Conservation (phyloP, 805 yeast species). For the Candida chilensis region DNA sequence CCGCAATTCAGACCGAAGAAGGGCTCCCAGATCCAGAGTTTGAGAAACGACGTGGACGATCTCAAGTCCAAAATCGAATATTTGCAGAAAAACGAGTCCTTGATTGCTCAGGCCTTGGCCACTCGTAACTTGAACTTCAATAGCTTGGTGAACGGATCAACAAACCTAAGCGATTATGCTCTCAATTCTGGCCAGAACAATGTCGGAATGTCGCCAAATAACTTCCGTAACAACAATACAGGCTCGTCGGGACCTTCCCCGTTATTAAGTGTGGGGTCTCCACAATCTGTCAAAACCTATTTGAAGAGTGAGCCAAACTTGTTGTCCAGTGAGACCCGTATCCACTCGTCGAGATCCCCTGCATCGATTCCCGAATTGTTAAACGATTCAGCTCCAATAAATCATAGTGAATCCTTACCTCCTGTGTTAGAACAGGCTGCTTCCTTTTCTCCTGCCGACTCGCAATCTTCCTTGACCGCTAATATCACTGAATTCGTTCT, state of each 20-base stretch:
- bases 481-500: constrained; percentile 55
- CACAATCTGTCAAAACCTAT: constrained; percentile 26
- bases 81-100: constrained; percentile 51
- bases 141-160: constrained; percentile 2
- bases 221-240: too few relatives aligned
- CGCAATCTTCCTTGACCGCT: constrained; percentile 6
- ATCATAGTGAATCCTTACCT: constrained; percentile 23
- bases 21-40: constrained; percentile 80
- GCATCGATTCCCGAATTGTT: constrained; percentile 17
- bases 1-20: constrained; percentile 88
- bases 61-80: constrained; percentile 64
- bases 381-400: constrained; percentile 32
- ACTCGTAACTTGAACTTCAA: constrained; percentile 25
- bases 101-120: constrained; percentile 56
- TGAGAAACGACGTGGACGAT: constrained; percentile 81
- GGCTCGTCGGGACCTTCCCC: too few relatives aligned
- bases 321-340: constrained; percentile 16
- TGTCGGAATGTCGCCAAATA: constrained; percentile 4
- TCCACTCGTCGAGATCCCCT: background rate
- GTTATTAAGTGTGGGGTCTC: constrained; percentile 1
- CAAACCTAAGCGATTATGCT: too few relatives aligned
- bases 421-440: constrained; percentile 30
- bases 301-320: constrained; percentile 34
- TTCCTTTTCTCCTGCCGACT: background rate
- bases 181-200: constrained; percentile 7